These are phyloP conservation scores for Aspergillus campestris DNA, from an alignment of 495 filamentous ascomycete genomes.

Conservation along the genomic window DNA sequence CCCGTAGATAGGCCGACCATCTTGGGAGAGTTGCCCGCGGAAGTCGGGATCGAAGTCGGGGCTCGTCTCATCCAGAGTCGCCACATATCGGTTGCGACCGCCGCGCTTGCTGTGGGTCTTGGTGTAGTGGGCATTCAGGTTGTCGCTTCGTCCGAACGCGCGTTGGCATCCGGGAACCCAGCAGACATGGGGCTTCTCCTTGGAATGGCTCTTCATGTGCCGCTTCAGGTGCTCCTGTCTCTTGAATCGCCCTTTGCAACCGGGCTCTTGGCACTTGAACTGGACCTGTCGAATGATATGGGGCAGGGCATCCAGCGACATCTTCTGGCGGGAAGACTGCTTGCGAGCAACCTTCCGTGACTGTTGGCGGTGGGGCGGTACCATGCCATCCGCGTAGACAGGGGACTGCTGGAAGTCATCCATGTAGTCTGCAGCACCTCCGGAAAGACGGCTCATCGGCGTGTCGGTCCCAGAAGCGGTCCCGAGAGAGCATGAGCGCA, in stretches of 20 bases:
- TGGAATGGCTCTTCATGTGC: constrained; percentile 52
- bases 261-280: constrained; percentile 40
- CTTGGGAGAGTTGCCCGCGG: constrained; percentile 35
- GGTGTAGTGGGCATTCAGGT: constrained; percentile 41
- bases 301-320: constrained; percentile 35
- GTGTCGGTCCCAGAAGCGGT: constrained; percentile 32
- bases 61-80: constrained; percentile 39
- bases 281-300: constrained; percentile 37
- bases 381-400: constrained; percentile 26
- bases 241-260: constrained; percentile 47
- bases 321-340: constrained; percentile 29
- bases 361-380: constrained; percentile 25
- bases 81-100: constrained; percentile 40
- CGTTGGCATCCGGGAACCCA: constrained; percentile 40
- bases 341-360: constrained; percentile 32
- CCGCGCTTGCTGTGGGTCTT: constrained; percentile 44
- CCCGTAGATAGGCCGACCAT: constrained; percentile 35
- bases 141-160: constrained; percentile 39
- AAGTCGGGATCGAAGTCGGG: constrained; percentile 38
- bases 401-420: constrained; percentile 35
- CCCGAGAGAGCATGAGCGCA: constrained; percentile 33
- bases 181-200: constrained; percentile 45
- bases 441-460: constrained; percentile 32
- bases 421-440: constrained; percentile 25
- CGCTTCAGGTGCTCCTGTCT: constrained; percentile 58